Evolutionary conservation across 1,139 yeast species (phyloP), one percentile per base, ranked within the genome.

Genomic region (Spencermartinsiella ligniputridi): DNA sequence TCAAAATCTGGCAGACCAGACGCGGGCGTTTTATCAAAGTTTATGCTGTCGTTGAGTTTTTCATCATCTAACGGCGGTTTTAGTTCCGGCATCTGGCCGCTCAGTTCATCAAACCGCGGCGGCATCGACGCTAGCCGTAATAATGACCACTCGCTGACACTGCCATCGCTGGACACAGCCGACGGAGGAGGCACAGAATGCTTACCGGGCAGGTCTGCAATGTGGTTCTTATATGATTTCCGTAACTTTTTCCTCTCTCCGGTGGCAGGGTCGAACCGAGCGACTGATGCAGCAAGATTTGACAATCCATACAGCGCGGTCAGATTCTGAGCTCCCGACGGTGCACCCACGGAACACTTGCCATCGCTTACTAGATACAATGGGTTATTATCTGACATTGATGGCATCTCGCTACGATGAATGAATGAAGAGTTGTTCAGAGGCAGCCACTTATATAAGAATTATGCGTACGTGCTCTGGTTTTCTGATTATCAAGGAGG

Each of bases 181-280:
- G 43, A 70, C 61, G 40, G 82, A 19, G 37, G 41, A 75, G 63
- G 80, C 69, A 47, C 85, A 69, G 45, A 80, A 64, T 42, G 83
- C 75, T 58, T 78, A 1, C 97, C 97, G 0, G 96, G 86, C 30
- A 92, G 69, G 56, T 90, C 97, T 29, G 76, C 74, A 15, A 92
- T 84, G 60, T 90, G 97, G 54, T 89, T 89, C 64, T 90, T 92
- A 68, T 90, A 92, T 0, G 96, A 87, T 65, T 92, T 92, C 56
- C 98, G 75, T 45, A 92, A 74, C 67, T 92, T 92, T 34, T 88
- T 89, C 41, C 96, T 96, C 57, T 86, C 89, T 1, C 92, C 76
- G 0, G 96, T 96, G 55, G 83, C 94, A 1, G 88, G 82, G 55
- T 86, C 89, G n/a, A 83, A 75, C 57, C 98, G 75, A 1, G 96